Evolutionary conservation across 495 filamentous ascomycete species (phyloP).

Genomic region (Chlorociboria aeruginascens): DNA sequence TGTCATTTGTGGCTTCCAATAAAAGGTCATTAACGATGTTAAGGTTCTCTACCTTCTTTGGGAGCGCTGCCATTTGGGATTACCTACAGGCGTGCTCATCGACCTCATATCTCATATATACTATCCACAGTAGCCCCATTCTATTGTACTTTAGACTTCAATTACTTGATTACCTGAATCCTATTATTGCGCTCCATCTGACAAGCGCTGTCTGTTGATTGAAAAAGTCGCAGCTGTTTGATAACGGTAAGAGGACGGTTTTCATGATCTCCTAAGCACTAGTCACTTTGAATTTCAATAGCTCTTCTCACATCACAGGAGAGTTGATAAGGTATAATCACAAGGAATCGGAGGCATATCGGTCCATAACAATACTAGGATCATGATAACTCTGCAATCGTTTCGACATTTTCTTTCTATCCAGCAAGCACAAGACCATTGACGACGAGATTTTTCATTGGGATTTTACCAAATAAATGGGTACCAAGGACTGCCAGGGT

Average conservation of each 20-base stretch:
- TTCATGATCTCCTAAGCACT: conserved; percentile 94
- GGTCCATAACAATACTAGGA: conserved; percentile 68
- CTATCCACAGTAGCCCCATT: no score
- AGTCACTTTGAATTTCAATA: conserved; percentile 79
- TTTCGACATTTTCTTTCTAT: conserved; percentile 99
- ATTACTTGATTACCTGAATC: no score
- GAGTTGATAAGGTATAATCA: conserved; percentile 96
- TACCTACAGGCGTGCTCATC: no score
- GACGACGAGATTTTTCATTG: conserved; percentile 94
- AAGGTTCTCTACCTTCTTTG: conserved; percentile 77
- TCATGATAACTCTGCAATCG: conserved; percentile 96
- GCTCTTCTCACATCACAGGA: conserved; percentile 87
- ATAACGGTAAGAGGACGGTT: conserved; percentile 85
- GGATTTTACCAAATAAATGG: conserved; percentile 76
- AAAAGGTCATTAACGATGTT: conserved; percentile 72
- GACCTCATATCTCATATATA: no score
- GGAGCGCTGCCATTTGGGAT: conserved; percentile 64
- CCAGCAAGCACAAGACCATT: conserved; percentile 93
- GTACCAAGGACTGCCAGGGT: conserved; percentile 83
- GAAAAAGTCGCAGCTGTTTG: conserved; percentile 98
- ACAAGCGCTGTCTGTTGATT: no score
- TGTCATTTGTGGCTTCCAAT: conserved; percentile 62
- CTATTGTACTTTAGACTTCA: no score
- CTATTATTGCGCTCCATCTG: no score
- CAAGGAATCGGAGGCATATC: conserved; percentile 88